Base-by-base conservation (phyloP, 805 yeast species). In the Monosporozyma aquatica region DNA sequence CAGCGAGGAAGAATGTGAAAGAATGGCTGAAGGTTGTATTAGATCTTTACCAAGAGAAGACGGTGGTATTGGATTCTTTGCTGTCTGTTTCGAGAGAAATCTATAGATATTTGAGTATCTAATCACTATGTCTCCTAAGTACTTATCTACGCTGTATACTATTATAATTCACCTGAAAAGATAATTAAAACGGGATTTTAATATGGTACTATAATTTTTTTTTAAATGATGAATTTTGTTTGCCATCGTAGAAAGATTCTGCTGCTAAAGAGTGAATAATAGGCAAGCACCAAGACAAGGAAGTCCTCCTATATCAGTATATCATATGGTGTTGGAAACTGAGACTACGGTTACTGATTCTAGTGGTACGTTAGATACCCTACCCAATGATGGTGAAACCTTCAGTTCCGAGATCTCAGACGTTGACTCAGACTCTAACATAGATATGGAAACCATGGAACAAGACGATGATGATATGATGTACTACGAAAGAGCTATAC, bases 31-130 rank as follows among this genome's bases (percentile, higher is more conserved):
- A 1, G 90, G 92, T 0, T 89, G 97, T 64, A 78, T 92, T 0
- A 70, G 99, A 50, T 82, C 89, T 0, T 64, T 79, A 34, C 95
- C 97, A 1, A 80, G 77, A 47, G 82, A 74, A 35, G 98, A 92
- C 59, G 98, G 97, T 24, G 98, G 98, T n/a, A 92, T 92, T 53
- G 99, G 99, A 0, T 92, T 92, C 59, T 92, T 92, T 64, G 97
- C 97, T 0, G 97, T 89, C 1, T 80, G 92, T 43, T 90, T 92
- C 59, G 83, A 84, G 35, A 43, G 49, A 38, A 38, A 34, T 32
- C 10, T 32, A 32, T 32, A 32, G 35, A n/a, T n/a, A n/a, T n/a
- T n/a, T n/a, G n/a, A n/a, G n/a, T n/a, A n/a, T n/a, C n/a, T n/a
- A n/a, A n/a, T n/a, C n/a, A n/a, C n/a, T n/a, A n/a, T n/a, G n/a